Percentiles rank a stretch among this genome's conserved stretches.
Evolutionary conservation across 23 red algal genomes (phyloP).

Genomic region (Chondrus crispus): DNA sequence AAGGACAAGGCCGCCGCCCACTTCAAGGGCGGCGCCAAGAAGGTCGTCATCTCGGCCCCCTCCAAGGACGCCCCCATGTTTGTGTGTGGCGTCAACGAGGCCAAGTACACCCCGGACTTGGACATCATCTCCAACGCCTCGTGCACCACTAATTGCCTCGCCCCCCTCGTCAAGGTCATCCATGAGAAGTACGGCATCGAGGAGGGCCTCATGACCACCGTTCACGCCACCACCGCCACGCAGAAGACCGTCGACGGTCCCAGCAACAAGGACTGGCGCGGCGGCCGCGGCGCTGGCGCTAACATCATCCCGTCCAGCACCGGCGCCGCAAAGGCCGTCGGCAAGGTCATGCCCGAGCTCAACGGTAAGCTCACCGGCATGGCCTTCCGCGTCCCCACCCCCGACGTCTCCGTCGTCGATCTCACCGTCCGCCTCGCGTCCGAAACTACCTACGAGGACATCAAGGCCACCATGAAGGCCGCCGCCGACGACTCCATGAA

Average conservation of each 20-base stretch:
- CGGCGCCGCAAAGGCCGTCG: constrained; percentile 98
- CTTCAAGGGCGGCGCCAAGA: constrained; percentile 94
- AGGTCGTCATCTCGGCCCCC: constrained; percentile 99
- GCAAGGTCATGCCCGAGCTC: constrained; percentile 98
- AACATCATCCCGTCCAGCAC: constrained; percentile 97
- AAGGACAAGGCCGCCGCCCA: constrained; percentile 95
- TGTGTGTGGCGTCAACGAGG: constrained; percentile 95
- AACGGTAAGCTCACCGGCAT: constrained; percentile 99
- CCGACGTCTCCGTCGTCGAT: constrained; percentile 98
- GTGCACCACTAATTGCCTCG: constrained; percentile 99
- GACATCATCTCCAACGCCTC: constrained; percentile 97
- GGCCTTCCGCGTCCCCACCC: constrained; percentile 97
- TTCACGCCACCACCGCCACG: constrained; percentile 98
- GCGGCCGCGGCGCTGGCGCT: constrained; percentile 86
- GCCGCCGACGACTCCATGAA: constrained; percentile 71
- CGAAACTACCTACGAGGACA: constrained; percentile 93
- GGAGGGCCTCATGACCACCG: constrained; percentile 97
- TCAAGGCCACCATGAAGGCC: constrained; percentile 99
- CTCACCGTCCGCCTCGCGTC: constrained; percentile 84
- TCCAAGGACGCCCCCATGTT: constrained; percentile 99
- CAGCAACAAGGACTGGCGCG: constrained; percentile 95
- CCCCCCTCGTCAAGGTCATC: constrained; percentile 95
- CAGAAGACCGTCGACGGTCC: constrained; percentile 99
- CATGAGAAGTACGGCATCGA: constrained; percentile 96
- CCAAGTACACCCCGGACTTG: constrained; percentile 94